Evolutionary conservation across 1,284 basidiomycete genomes (phyloP), one percentile per base, ranked within the genome.

Genomic region (Trametes sp.): DNA sequence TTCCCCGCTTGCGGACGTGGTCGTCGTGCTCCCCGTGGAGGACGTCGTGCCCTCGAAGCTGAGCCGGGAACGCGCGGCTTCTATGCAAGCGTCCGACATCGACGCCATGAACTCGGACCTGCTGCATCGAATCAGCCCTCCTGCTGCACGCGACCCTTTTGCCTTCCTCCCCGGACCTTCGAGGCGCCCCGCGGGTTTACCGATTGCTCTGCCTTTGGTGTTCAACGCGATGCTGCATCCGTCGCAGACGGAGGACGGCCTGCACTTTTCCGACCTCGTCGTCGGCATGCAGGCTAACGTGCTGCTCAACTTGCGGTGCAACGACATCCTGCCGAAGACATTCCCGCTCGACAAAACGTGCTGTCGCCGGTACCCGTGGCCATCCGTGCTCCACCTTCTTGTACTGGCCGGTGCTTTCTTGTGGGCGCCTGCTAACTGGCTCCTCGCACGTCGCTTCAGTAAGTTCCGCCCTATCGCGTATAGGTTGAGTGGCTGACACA

Each of bases 21-120:
- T 94, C 50, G 82, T 95, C 38, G 80, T 95, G 60, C 79, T 95
- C 9, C 94, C 94, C 6, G 85, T 95, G n/a, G 87, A 90, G 70
- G 83, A 87, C 46, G 80, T 89, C 26, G 75, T 87, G 13, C 64
- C 81, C 28, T 80, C 82, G 21, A 90, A 90, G 69, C 78, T 96
- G 31, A 84, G 85, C 0, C 72, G 78, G 1, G 86, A 89, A 36
- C 84, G 93, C 62, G 85, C 86, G 8, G 72, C 78, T 50, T 88
- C 87, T 11, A 93, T 96, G 81, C 83, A 84, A 54, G 81, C 86
- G 28, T 83, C 88, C 26, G 92, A 95, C 70, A 88, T 95, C 61
- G 91, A 94, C 70, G 92, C 91, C 29, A 94, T 96, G 92, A 95
- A 96, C 75, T 88, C 90, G 3, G 90, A 93, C 74, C 80, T 96